Evolutionary conservation across 257 asterid species (phyloP), one percentile per base, ranked within the genome.

Genomic region (Ilex asprella): DNA sequence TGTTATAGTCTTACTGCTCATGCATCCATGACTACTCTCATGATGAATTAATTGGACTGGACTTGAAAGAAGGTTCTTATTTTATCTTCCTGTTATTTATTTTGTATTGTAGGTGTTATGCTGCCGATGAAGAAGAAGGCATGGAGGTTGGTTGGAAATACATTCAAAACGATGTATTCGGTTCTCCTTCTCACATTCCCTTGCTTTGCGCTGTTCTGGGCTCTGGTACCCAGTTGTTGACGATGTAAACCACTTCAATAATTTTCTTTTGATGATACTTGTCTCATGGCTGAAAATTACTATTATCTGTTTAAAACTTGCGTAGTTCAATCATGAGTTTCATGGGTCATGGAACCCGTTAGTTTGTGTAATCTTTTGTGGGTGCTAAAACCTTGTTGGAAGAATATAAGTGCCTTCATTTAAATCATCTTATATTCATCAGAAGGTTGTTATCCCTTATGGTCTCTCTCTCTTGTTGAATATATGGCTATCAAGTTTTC

Each of bases 111-210:
- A 91, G 99, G 77, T 78, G 73, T 85, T 61, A 93, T 6, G 69
- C 70, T 65, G 83, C 82, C 64, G 91, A 85, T 76, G 96, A 83
- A 72, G 96, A 86, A 66, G 98, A 84, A 80, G 95, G 81, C 74
- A 84, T 79, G 67, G 97, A 89, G 74, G 85, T 79, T 60, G 92
- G 93, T 32, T 80, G 86, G 97, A 89, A 86, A 76, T 76, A 82
- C 70, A 78, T 81, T 61, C 96, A 83, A 6, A 82, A 80, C 50
- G 95, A 88, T 52, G 88, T 82, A 46, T 79, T 84, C 73, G 75
- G 84, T 75, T 82, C 83, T 78, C 97, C 95, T 29, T 54, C 85
- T 14, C 59, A 81, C 63, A 59, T 81, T 49, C 84, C 86, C 56
- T 75, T 92, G 74, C 64, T 92, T 67, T 79, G 84, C 64, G 95